These are phyloP conservation scores for Gracilariopsis chorda DNA, from an alignment of 23 red algal genomes.

Conservation along the genomic window DNA sequence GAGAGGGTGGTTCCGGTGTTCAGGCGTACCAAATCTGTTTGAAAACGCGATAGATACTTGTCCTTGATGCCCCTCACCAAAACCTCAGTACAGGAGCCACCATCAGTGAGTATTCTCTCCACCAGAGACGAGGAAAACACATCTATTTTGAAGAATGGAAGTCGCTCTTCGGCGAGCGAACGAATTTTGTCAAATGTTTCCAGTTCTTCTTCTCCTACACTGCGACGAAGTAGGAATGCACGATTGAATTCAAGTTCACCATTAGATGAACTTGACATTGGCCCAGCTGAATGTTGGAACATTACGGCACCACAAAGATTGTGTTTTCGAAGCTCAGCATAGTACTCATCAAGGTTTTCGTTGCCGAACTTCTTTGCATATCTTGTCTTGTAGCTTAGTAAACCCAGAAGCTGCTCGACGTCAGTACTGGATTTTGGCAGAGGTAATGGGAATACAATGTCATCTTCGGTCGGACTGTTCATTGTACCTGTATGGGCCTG, in stretches of 20 bases:
- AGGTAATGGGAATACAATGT: conserved; percentile 15
- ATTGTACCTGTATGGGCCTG: conserved; percentile 16
- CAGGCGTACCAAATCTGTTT: background rate
- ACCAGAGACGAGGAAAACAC: background rate
- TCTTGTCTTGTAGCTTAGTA: conserved; percentile 37
- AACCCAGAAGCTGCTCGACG: background rate
- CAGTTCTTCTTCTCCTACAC: conserved; percentile 41
- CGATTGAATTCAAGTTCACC: background rate
- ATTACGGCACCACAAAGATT: conserved; percentile 42
- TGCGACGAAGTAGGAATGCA: conserved; percentile 24
- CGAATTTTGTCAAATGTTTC: background rate
- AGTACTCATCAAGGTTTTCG: background rate
- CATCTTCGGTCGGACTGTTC: conserved; percentile 27
- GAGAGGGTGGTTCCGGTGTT: conserved; percentile 2
- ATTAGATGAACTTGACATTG: background rate
- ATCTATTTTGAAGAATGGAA: conserved; percentile 10
- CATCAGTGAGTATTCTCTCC: background rate
- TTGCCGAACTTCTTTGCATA: conserved; percentile 3
- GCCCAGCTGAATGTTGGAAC: conserved; percentile 9
- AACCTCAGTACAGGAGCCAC: background rate
- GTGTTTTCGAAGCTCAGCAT: background rate
- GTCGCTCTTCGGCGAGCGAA: background rate
- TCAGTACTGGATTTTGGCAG: background rate
- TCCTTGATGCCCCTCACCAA: background rate
- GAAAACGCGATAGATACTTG: background rate